Conservation (phyloP, 1,284 basidiomycete genomes). For the Phaffia rhodozyma region DNA sequence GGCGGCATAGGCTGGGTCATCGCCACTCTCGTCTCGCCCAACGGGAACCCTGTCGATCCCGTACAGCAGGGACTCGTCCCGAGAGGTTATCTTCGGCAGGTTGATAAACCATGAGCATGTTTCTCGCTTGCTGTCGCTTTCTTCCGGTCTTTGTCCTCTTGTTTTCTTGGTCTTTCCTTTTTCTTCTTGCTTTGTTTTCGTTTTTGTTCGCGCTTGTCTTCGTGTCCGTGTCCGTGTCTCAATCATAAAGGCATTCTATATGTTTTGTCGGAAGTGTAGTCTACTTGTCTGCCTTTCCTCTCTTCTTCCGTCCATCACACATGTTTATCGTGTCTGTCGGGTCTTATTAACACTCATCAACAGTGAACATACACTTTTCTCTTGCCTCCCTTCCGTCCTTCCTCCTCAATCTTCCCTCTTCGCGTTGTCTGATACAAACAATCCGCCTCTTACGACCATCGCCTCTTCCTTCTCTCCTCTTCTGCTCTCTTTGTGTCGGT, state of each 20-base stretch:
- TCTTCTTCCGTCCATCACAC: neutral
- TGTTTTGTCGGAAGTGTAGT: neutral
- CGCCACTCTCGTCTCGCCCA: slow-evolving; percentile 6
- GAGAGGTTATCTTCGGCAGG: slow-evolving; percentile 6
- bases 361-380: neutral
- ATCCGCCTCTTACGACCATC: neutral
- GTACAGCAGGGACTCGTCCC: slow-evolving; percentile 11
- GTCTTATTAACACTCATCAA: neutral
- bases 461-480: neutral
- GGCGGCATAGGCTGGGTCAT: slow-evolving; percentile 16
- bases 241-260: too few species aligned
- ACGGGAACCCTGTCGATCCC: neutral
- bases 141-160: neutral
- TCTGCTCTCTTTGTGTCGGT: neutral
- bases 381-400: neutral
- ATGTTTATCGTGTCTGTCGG: neutral
- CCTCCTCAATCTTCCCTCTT: neutral
- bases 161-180: neutral
- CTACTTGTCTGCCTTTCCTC: neutral
- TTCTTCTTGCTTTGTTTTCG: neutral
- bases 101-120: neutral
- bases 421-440: neutral
- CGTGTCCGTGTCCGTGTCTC: too few species aligned
- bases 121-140: too few species aligned
- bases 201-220: neutral